Base-by-base conservation (phyloP, 768 basidiomycete species). In the Trametes coccinea region DNA sequence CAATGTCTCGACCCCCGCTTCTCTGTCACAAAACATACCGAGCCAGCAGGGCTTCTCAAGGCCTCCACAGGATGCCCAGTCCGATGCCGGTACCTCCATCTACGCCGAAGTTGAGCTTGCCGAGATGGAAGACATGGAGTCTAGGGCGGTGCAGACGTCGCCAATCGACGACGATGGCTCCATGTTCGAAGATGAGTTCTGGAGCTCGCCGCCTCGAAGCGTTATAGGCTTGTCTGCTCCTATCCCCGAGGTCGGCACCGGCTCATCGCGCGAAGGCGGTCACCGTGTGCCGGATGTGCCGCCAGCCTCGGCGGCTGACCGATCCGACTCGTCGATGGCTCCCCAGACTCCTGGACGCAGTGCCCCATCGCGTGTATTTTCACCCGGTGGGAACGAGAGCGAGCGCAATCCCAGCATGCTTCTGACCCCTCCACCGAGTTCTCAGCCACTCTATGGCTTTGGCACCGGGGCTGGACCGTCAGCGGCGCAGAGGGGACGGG, bases 391-490 rank as follows among this genome's bases (percentile, higher is more conserved):
- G 58, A 64, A 60, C 44, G 50, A 47, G 62, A 49, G 54, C 33
- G 49, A 39, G 13, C 58, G 31, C 58, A 30, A 43, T 5, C 54
- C 34, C 34, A 52, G 51, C 33, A 62, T 58, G 44, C 62, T 65
- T 43, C 53, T 52, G 50, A 67, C 67, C 22, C 67, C 66, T 29
- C 66, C 67, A 13, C 48, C 53, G 49, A 67, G 61, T 51, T 65
- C 63, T 48, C 64, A 63, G 54, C 43, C 40, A 33, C 55, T 31
- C 27, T 10, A 10, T 46, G 53, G 43, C 33, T 51, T 50, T 45
- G 56, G 34, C 11, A 41, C 50, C 41, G 44, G 62, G 56, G 40
- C 62, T 58, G 52, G 51, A 37, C 56, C 45, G 33, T 49, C 53
- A 17, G 44, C 56, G 30, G 14, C 53, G 4, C 47, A 49, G 47